A percentile compares a stretch with the other conserved stretches of the same genome.
These are phyloP conservation scores for Ceratocystis alfenasii DNA, from an alignment of 2,329 filamentous ascomycete species.

Conservation along the genomic window DNA sequence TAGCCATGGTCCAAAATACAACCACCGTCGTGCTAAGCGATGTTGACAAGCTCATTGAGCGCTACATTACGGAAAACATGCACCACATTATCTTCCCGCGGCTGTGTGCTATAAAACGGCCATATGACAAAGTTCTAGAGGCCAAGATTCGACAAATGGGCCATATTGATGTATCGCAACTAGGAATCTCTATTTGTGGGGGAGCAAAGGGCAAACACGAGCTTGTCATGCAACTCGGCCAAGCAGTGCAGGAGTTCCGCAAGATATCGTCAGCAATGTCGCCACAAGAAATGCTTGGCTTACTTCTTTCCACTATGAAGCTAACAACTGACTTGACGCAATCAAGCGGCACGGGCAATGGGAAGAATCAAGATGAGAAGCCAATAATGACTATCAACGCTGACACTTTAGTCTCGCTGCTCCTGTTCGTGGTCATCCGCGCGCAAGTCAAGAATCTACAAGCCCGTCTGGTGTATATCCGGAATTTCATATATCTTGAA, in stretches of 20 bases:
- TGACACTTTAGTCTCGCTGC: slow-evolving; percentile 80
- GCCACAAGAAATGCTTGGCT: slow-evolving; percentile 80
- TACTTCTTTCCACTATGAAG: slow-evolving; percentile 70
- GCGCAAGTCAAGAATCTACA: slow-evolving; percentile 80
- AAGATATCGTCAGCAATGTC: slow-evolving; percentile 67
- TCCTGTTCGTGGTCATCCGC: slow-evolving; percentile 85
- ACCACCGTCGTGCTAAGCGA: slow-evolving; percentile 86
- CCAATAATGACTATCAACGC: slow-evolving; percentile 57
- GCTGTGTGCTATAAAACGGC: slow-evolving; percentile 61
- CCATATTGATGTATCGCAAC: slow-evolving; percentile 84
- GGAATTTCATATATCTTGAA: slow-evolving; percentile 94
- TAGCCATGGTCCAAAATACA: slow-evolving; percentile 80
- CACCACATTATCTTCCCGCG: slow-evolving; percentile 81
- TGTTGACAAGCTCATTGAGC: slow-evolving; percentile 87
- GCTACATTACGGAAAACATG: slow-evolving; percentile 85
- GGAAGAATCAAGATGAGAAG: slow-evolving; percentile 33
- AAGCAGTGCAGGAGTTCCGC: slow-evolving; percentile 77
- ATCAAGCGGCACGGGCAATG: slow-evolving; percentile 31
- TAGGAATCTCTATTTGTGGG: slow-evolving; percentile 76
- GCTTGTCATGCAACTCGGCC: slow-evolving; percentile 61
- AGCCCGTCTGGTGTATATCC: slow-evolving; percentile 83
- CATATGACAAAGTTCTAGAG: slow-evolving; percentile 79
- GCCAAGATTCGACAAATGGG: slow-evolving; percentile 86
- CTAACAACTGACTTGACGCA: slow-evolving; percentile 53
- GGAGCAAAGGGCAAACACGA: slow-evolving; percentile 69